A percentile compares a stretch with the other conserved stretches of the same genome.
These are phyloP conservation scores for Dryas alaskensis DNA, from an alignment of 306 rosid genomes.

Conservation along the genomic window DNA sequence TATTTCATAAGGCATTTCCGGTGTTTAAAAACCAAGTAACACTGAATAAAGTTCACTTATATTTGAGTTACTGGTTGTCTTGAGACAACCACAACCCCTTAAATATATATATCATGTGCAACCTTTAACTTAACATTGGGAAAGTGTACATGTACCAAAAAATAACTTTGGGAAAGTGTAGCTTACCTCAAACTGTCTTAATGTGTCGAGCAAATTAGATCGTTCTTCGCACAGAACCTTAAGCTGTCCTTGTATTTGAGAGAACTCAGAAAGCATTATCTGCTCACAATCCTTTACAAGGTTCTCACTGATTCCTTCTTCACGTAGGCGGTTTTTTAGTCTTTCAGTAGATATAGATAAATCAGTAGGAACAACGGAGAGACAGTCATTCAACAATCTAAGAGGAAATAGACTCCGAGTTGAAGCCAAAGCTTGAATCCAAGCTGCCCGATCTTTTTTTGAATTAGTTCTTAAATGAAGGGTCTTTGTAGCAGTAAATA, in stretches of 20 bases:
- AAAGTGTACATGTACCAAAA: neutral
- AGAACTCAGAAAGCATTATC: constrained; percentile 83
- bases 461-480: constrained; percentile 90
- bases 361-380: constrained; percentile 57
- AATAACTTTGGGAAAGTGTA: neutral
- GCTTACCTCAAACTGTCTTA: constrained; percentile 85
- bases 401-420: constrained; percentile 63
- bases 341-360: constrained; percentile 67
- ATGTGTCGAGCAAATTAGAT: constrained; percentile 70
- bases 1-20: neutral
- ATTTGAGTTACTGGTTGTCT: neutral
- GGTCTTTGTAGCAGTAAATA: constrained; percentile 91
- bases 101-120: neutral
- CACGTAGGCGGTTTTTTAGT: constrained; percentile 67
- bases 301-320: constrained; percentile 67
- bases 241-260: constrained; percentile 62
- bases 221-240: constrained; percentile 65
- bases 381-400: constrained; percentile 38
- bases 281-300: constrained; percentile 80
- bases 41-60: neutral
- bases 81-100: neutral
- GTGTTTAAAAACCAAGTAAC: neutral
- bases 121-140: neutral
- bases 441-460: constrained; percentile 75
- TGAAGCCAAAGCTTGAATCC: constrained; percentile 86